Conservation (phyloP, 352 stramenopile species). For the Globisporangium radiosum region DNA sequence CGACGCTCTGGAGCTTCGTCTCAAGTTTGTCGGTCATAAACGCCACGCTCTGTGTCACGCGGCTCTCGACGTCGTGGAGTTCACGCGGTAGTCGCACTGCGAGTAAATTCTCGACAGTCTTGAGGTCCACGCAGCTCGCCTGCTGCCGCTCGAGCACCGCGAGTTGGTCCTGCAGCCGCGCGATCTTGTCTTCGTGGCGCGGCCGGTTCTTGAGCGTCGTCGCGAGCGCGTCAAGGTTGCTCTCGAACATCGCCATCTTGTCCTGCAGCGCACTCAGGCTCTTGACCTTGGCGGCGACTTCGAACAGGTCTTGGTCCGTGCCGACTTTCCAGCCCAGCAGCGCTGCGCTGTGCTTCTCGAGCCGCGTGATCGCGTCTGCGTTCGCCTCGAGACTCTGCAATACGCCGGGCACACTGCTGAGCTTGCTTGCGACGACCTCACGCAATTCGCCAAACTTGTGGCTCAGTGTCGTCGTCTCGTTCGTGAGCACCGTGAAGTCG, state of each 20-base stretch:
- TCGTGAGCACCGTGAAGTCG: slow-evolving; percentile 45
- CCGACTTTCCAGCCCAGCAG: slow-evolving; percentile 56
- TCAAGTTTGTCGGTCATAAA: slow-evolving; percentile 69
- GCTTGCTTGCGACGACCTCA: slow-evolving; percentile 33
- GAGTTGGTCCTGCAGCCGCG: slow-evolving; percentile 47
- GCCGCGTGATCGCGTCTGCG: slow-evolving; percentile 45
- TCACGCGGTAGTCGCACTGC: slow-evolving; percentile 61
- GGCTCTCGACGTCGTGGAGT: slow-evolving; percentile 66
- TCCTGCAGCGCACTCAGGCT: slow-evolving; percentile 35
- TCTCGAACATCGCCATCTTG: slow-evolving; percentile 52
- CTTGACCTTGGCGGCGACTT: slow-evolving; percentile 51
- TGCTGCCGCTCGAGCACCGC: slow-evolving; percentile 46
- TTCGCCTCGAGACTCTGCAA: slow-evolving; percentile 36
- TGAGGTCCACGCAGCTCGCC: slow-evolving; percentile 46
- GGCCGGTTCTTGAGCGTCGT: slow-evolving; percentile 30
- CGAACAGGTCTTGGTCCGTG: slow-evolving; percentile 55
- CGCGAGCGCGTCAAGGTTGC: slow-evolving; percentile 47
- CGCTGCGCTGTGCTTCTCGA: slow-evolving; percentile 67
- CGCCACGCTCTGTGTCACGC: slow-evolving; percentile 43
- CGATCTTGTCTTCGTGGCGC: slow-evolving; percentile 51
- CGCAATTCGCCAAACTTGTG: slow-evolving; percentile 46
- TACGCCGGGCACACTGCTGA: slow-evolving; percentile 17
- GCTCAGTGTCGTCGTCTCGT: slow-evolving; percentile 29
- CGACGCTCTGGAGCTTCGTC: slow-evolving; percentile 43
- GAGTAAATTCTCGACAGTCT: slow-evolving; percentile 58